Evolutionary conservation across 164 flowering plant species (phyloP), one percentile per base, ranked within the genome.

Genomic region (Umbellularia californica): DNA sequence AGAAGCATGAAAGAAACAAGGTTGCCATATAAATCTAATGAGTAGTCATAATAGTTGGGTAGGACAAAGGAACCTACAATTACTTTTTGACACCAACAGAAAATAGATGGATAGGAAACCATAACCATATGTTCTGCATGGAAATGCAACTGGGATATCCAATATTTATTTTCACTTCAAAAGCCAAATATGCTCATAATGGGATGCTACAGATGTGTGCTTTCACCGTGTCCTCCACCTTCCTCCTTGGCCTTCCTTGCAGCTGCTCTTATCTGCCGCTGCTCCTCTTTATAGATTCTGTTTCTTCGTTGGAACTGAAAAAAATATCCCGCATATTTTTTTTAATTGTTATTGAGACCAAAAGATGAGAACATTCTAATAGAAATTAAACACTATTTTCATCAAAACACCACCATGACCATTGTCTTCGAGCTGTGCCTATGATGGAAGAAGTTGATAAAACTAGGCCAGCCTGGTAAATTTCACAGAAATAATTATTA

Each of bases 241-340:
- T 80, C 92, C 74, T 71, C 87, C 60, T 87, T 85, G 69, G 80
- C 91, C 78, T 90, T 90, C 76, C 84, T 83, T 41, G 90, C 90
- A 77, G 95, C 94, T 65, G 95, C 97, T 80, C 98, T 83, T 71
- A 92, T 71, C 78, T 92, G 93, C 23, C 97, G 92, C 70, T 94
- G 98, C 83, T 94, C 97, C 81, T 94, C 98, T 82, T 94, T 94
- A 85, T 90, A 94, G 69, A 94, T 77, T 51, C 97, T 86, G 76
- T 94, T 94, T 78, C 98, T 85, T 62, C 98, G 86, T 80, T 91
- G 90, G 70, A 83, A 94, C 98, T 92, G 90, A 77, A 87, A 79
- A 79, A 17, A 71, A 60, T 66, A 74, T 65, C 64, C 14, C 58
- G 50, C 64, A 60, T 30, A 30, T 30, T 30, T 30, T 30, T 4